phyloP scores from a whole-genome alignment of 106 monocot species.

The Dactylorhiza incarnata region DNA sequence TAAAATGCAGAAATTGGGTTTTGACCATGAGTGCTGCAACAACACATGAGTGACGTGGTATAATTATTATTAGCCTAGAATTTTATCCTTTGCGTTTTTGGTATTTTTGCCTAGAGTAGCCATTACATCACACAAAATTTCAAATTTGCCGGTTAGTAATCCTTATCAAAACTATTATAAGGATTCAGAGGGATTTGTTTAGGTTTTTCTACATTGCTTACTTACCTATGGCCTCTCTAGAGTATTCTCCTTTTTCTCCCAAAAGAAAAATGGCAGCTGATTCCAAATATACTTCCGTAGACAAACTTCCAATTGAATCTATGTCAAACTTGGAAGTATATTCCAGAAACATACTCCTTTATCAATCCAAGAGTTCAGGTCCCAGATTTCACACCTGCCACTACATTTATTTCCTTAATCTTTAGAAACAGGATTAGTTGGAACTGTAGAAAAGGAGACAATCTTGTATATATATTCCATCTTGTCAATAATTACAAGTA shows the following conservation, averaged over 20 bases:
- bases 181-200: not conserved
- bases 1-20: too few relatives aligned
- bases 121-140: not conserved
- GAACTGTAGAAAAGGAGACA: too few relatives aligned
- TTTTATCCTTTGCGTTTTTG: not conserved
- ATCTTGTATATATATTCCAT: too few relatives aligned
- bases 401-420: not conserved
- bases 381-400: not conserved
- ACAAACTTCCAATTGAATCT: not conserved
- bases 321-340: not conserved
- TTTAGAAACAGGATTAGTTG: not conserved
- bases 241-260: not conserved
- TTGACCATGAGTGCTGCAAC: too few relatives aligned
- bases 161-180: not conserved
- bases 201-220: not conserved
- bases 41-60: too few relatives aligned
- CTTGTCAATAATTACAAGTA: too few relatives aligned
- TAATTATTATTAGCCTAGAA: not conserved
- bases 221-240: not conserved
- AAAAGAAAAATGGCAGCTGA: not conserved
- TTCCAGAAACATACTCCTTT: not conserved
- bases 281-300: not conserved
- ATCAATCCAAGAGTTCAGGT: not conserved
- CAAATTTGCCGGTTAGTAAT: not conserved
- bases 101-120: not conserved